A percentile compares a stretch with the other conserved stretches of the same genome.
Evolutionary conservation across 2,329 filamentous ascomycete genomes (phyloP).

Genomic region (Aspergillus sp.): DNA sequence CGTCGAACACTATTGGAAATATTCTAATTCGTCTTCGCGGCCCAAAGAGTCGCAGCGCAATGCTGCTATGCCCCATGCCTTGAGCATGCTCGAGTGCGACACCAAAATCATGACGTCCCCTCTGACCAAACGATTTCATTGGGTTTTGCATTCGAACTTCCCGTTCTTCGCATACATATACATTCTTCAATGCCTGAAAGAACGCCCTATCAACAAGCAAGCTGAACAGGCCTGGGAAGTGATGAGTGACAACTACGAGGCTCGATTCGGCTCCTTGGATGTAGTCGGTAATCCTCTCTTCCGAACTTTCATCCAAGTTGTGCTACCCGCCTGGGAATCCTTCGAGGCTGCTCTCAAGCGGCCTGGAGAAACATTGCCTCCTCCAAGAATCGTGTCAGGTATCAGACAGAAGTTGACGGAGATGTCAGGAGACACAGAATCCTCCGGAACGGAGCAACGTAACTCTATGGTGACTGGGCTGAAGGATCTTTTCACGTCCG

Average conservation of each 20-base stretch:
- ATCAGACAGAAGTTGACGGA: slow-evolving; percentile 21
- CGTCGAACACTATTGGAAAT: slow-evolving; percentile 47
- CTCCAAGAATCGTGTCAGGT: slow-evolving; percentile 30
- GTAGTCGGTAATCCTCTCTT: slow-evolving; percentile 22
- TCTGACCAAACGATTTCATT: slow-evolving; percentile 42
- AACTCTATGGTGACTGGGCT: no score
- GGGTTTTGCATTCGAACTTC: slow-evolving; percentile 47
- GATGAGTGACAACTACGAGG: slow-evolving; percentile 48
- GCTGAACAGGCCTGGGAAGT: slow-evolving; percentile 43
- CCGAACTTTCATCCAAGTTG: slow-evolving; percentile 33
- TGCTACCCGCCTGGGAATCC: slow-evolving; percentile 45
- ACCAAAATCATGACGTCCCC: slow-evolving; percentile 46
- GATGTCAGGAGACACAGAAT: no score
- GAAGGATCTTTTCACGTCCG: no score
- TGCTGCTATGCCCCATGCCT: slow-evolving; percentile 28
- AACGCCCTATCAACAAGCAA: slow-evolving; percentile 33
- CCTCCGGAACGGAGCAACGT: no score
- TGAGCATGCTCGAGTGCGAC: slow-evolving; percentile 47
- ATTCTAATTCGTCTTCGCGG: slow-evolving; percentile 14
- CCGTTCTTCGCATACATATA: slow-evolving; percentile 52
- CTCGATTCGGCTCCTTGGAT: slow-evolving; percentile 24
- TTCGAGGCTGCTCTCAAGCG: slow-evolving; percentile 20
- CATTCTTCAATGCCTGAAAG: slow-evolving; percentile 43
- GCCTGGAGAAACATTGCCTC: slow-evolving; percentile 10
- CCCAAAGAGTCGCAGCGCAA: slow-evolving; percentile 33